Conservation (phyloP, 2,329 filamentous ascomycete genomes). For the Periconia macrospinosa region DNA sequence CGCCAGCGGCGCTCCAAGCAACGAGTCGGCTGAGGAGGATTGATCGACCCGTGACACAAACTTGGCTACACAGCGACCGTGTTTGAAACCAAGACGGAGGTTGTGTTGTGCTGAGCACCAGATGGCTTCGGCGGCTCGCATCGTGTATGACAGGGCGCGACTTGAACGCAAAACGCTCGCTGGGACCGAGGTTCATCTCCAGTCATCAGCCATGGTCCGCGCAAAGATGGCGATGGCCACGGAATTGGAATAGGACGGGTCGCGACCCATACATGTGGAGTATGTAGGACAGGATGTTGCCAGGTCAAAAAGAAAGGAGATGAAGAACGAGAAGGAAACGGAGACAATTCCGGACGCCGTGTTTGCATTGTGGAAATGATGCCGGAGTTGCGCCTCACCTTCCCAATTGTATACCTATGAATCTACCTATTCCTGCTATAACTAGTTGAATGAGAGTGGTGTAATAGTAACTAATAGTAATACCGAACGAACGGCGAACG, state of each 20-base stretch:
- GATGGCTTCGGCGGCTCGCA: conserved; percentile 32
- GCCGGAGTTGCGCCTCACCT: no score
- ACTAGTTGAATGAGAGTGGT: no score
- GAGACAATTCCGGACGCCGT: not conserved
- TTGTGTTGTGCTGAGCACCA: conserved; percentile 25
- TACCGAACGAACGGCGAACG: no score
- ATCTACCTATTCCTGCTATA: no score
- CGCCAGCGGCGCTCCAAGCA: conserved; percentile 18
- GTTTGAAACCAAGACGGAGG: conserved; percentile 24
- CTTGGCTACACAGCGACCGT: conserved; percentile 13
- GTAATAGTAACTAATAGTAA: no score
- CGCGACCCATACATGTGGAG: not conserved
- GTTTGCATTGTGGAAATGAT: no score
- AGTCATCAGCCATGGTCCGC: no score
- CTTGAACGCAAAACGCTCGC: not conserved
- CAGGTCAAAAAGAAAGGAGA: not conserved
- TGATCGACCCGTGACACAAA: conserved; percentile 3
- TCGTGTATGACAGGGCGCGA: conserved; percentile 25
- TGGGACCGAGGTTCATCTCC: no score
- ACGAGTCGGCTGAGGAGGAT: conserved; percentile 12
- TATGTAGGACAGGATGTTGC: not conserved
- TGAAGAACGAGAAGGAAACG: not conserved
- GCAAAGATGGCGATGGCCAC: not conserved
- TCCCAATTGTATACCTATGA: no score
- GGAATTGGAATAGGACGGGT: not conserved